phyloP scores from a whole-genome alignment of 441 rosid genomes.

The Iberis amara region DNA sequence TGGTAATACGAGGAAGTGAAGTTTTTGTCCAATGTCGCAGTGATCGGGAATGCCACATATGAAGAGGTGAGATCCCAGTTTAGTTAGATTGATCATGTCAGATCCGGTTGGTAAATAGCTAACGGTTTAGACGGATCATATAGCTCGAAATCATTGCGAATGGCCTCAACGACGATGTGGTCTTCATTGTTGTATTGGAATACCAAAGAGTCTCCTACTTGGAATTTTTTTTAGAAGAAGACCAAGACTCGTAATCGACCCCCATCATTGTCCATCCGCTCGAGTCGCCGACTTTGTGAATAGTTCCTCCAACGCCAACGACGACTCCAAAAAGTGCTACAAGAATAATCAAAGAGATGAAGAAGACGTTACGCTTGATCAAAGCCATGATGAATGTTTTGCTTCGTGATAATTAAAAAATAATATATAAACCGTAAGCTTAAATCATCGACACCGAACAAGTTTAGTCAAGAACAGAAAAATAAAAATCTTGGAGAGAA shows the following conservation, averaged over 20 bases:
- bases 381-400: slow-evolving; percentile 20
- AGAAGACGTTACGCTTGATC: not conserved
- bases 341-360: not conserved
- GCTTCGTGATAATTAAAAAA: too few species aligned
- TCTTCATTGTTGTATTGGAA: slow-evolving; percentile 7
- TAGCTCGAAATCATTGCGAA: not conserved
- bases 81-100: slow-evolving; percentile 13
- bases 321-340: not conserved
- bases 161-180: slow-evolving; percentile 9
- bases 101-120: slow-evolving; percentile 11
- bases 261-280: slow-evolving; percentile 21
- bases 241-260: slow-evolving; percentile 3
- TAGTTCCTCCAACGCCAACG: slow-evolving; percentile 1
- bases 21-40: slow-evolving; percentile 21
- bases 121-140: slow-evolving; percentile 4
- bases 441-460: too few species aligned
- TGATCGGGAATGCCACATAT: slow-evolving; percentile 24
- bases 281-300: slow-evolving; percentile 16
- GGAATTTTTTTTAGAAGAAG: slow-evolving; percentile 18
- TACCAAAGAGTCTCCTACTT: slow-evolving; percentile 20
- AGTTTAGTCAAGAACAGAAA: not conserved
- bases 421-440: too few species aligned
- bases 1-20: slow-evolving; percentile 13
- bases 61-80: slow-evolving; percentile 17
- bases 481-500: too few species aligned